These are phyloP conservation scores for Pestalotiopsis sp. DNA, from an alignment of 2,329 filamentous ascomycete species.

Conservation along the genomic window DNA sequence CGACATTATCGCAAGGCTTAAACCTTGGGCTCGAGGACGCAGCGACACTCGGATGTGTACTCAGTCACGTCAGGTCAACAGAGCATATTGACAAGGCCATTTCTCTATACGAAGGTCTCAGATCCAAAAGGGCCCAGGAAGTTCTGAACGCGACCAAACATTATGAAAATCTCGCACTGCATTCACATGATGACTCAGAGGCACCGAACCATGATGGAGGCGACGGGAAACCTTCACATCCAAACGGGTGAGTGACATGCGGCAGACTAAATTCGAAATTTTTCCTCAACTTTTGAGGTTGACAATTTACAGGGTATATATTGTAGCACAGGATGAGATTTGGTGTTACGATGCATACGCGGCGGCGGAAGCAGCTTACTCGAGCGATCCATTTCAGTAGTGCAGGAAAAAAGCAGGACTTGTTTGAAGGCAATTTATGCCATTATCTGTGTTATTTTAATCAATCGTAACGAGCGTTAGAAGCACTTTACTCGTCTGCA, in stretches of 20 bases:
- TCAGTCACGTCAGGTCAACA: neutral
- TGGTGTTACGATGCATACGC: neutral
- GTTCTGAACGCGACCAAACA: neutral
- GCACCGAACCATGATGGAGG: neutral
- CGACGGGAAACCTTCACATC: too few species aligned
- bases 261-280: neutral
- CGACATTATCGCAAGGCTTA: conserved; percentile 7
- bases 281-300: neutral
- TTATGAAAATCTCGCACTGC: neutral
- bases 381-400: neutral
- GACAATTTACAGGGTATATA: neutral
- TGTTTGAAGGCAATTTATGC: too few species aligned
- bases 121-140: neutral
- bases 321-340: neutral
- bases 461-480: neutral
- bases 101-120: neutral
- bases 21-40: conserved; percentile 14
- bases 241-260: neutral
- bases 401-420: neutral
- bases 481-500: neutral
- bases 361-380: neutral
- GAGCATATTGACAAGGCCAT: neutral
- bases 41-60: neutral
- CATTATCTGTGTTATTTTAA: too few species aligned
- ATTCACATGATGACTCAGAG: neutral